Conservation (phyloP, 345 rosid genomes). For the Lumnitzera littorea region DNA sequence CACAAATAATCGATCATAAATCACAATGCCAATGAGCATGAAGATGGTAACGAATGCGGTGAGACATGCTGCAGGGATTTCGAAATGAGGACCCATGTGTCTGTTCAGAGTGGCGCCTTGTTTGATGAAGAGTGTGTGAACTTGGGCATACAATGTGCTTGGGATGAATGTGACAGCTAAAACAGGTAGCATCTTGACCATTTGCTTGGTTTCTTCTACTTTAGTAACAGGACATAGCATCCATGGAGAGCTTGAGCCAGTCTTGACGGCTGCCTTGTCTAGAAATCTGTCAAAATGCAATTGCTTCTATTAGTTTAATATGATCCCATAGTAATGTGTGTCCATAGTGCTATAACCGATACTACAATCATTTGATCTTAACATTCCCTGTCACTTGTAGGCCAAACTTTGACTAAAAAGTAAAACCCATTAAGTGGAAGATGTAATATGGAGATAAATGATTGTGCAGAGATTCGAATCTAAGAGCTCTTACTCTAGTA, state of each 20-base stretch:
- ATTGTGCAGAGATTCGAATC: no score
- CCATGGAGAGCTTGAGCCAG: conserved; percentile 34
- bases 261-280: conserved; percentile 50
- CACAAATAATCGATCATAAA: conserved; percentile 51
- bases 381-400: no score
- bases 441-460: no score
- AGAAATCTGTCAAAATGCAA: conserved; percentile 32
- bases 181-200: conserved; percentile 57
- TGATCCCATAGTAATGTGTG: no score
- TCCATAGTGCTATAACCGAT: no score
- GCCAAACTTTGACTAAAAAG: no score
- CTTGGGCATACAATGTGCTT: conserved; percentile 38
- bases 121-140: conserved; percentile 55
- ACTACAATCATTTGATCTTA: no score
- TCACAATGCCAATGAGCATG: conserved; percentile 45
- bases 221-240: conserved; percentile 50
- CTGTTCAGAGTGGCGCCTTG: conserved; percentile 60
- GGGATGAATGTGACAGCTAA: conserved; percentile 38
- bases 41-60: conserved; percentile 57
- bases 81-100: conserved; percentile 42
- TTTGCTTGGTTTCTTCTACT: conserved; percentile 66
- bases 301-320: neutral
- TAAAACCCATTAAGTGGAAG: no score
- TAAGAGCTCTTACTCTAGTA: no score
- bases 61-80: conserved; percentile 71